These are phyloP conservation scores for Casaregolazyma lundiana DNA, from an alignment of 1,139 yeast genomes.

Conservation along the genomic window DNA sequence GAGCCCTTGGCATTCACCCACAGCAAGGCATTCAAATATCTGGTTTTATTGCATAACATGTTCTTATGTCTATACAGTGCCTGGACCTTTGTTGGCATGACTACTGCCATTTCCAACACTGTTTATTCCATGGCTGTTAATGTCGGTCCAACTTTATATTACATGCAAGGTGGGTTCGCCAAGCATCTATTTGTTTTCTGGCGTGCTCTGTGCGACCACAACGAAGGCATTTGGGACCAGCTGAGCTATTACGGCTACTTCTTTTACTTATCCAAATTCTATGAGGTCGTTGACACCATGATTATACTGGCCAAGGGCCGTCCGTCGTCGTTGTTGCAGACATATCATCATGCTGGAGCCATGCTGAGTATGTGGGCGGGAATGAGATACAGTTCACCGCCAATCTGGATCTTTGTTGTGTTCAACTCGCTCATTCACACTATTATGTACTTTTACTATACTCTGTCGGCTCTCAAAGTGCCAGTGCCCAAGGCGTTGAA, in stretches of 20 bases:
- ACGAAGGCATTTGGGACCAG: slow-evolving; percentile 54
- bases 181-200: slow-evolving; percentile 38
- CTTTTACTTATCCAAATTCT: slow-evolving; percentile 68
- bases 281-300: slow-evolving; percentile 67
- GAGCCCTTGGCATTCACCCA: slow-evolving; percentile 54
- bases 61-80: slow-evolving; percentile 61
- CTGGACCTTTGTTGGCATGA: slow-evolving; percentile 72
- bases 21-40: slow-evolving; percentile 44
- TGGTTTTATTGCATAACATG: slow-evolving; percentile 60
- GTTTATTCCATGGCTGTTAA: slow-evolving; percentile 21
- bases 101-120: slow-evolving; percentile 42
- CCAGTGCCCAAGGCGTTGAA: slow-evolving; percentile 57
- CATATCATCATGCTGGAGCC: slow-evolving; percentile 79
- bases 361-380: slow-evolving; percentile 86
- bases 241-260: slow-evolving; percentile 59
- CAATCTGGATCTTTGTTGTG: slow-evolving; percentile 77
- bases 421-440: slow-evolving; percentile 76
- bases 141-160: slow-evolving; percentile 20
- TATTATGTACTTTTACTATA: slow-evolving; percentile 70
- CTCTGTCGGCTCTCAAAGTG: slow-evolving; percentile 58
- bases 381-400: slow-evolving; percentile 64
- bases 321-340: slow-evolving; percentile 64
- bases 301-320: slow-evolving; percentile 66
- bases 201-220: slow-evolving; percentile 59
- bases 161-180: slow-evolving; percentile 10